Evolutionary conservation across 2,329 filamentous ascomycete species (phyloP), one percentile per base, ranked within the genome.

Genomic region (Talaromyces sp.): DNA sequence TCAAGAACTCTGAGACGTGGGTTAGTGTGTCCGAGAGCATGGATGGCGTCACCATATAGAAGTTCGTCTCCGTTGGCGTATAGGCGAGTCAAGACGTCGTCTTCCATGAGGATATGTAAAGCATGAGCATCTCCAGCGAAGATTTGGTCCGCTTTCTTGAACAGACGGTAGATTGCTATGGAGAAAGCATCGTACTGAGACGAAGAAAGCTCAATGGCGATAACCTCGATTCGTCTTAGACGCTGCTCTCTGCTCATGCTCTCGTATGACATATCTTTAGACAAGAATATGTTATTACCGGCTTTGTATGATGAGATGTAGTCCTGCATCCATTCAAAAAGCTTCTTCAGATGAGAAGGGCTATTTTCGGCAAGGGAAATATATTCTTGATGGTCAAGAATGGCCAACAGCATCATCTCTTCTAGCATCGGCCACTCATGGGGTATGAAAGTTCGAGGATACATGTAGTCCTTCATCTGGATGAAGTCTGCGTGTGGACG

Each of bases 101-200:
- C 71, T 37, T 74, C 68, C 43, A 70, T 70, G 62, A 82, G 67
- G 49, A 75, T 70, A 60, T 81, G 79, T 7, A 81, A 70, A 63
- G 79, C 74, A 3, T 62, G 16, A 5, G 31, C 33, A 35, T 24
- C 24, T 31, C 60, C 60, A 7, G 71, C 69, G 13, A 82, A 69
- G 1, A 76, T 72, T 16, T 16, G 35, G 6, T 58, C 33, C n/a
- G 56, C 56, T 19, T 39, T 39, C 13, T 71, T 66, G 2, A 74
- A 69, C 11, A 82, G 66, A 27, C 74, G 70, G 41, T 78, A 73
- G 11, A 39, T 39, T 33, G 41, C 22, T n/a, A n/a, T 61, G 41
- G 22, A 3, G 24, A 61, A 27, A 10, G 6, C 41, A 49, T 22
- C 37, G 31, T 22, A 31, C 19, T 61, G 35, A 9, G 41, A 61